These are phyloP conservation scores for Verticillium zaregamsianum DNA, from an alignment of 2,329 filamentous ascomycete species.

Conservation along the genomic window DNA sequence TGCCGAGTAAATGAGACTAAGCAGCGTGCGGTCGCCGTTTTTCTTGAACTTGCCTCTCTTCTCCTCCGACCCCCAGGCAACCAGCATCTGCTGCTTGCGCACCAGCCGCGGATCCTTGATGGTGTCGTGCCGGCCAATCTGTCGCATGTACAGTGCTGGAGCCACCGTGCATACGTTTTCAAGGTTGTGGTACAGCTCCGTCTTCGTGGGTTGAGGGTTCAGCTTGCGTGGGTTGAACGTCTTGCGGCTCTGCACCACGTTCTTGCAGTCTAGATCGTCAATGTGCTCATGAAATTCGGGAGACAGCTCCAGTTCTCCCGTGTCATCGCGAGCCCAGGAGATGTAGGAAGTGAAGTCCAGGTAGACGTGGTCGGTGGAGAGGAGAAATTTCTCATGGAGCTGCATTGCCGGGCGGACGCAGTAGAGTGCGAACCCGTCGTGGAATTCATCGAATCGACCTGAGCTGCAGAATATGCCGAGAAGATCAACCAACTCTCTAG, in stretches of 20 bases:
- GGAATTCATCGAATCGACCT: slow-evolving; percentile 17
- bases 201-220: slow-evolving; percentile 22
- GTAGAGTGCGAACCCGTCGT: slow-evolving; percentile 16
- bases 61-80: slow-evolving; percentile 32
- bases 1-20: slow-evolving; percentile 21
- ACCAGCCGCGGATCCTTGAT: slow-evolving; percentile 28
- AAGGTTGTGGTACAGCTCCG: slow-evolving; percentile 25
- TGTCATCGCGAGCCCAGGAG: slow-evolving; percentile 13
- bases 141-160: slow-evolving; percentile 31
- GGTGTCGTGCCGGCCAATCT: slow-evolving; percentile 26
- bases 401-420: slow-evolving; percentile 30
- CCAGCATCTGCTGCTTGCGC: slow-evolving; percentile 32
- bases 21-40: slow-evolving; percentile 22
- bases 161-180: slow-evolving; percentile 28
- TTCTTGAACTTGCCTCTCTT: slow-evolving; percentile 22
- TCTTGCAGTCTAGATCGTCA: slow-evolving; percentile 25
- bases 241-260: slow-evolving; percentile 32
- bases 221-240: slow-evolving; percentile 26
- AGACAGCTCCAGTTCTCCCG: slow-evolving; percentile 18
- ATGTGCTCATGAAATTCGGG: slow-evolving; percentile 27
- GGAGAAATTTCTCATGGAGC: slow-evolving; percentile 33
- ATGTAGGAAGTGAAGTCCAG: slow-evolving; percentile 27
- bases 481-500: slow-evolving; percentile 19
- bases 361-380: slow-evolving; percentile 33
- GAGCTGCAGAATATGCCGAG: slow-evolving; percentile 23